Evolutionary conservation across 1,284 basidiomycete genomes (phyloP), one percentile per base, ranked within the genome.

Genomic region (Cystobasidiaceae sp.): DNA sequence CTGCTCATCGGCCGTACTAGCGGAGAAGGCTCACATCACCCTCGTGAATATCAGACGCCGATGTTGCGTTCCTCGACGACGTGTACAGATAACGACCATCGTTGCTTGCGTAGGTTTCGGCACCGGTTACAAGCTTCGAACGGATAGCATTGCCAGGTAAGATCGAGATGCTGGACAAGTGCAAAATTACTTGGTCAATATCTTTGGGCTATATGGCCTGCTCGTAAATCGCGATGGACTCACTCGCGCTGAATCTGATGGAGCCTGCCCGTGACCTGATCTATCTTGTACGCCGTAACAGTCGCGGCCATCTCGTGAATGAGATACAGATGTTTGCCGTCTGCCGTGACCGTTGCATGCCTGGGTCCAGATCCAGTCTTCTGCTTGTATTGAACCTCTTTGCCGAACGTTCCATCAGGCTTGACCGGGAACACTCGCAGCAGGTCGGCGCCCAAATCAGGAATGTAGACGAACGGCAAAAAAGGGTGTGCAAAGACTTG

Each of bases 21-120:
- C 8, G n/a, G 19, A 7, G 8, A 33, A 19, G 4, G 51, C 51
- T 54, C 19, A 54, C 51, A 21, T 54, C 51, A 19, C 51, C 30
- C 15, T 15, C 15, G 17, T 39, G 27, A 19, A 54, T 54, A 21
- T 32, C 51, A 17, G 4, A 23, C 27, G 27, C 33, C 4, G 34
- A 23, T 15, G 51, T 54, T 11, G 32, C 27, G 34, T 54, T 54
- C 9, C 51, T 23, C 15, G 17, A n/a, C 4, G 51, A 54, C n/a
- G 51, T 32, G 30, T 54, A 54, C 4, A 54, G 51, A n/a, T 33
- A 54, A 7, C 33, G 27, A 17, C 51, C 51, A 17, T 54, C 51
- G 17, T 33, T 33, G 8, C 27, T 33, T 17, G 25, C 33, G 25
- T 54, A 27, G 8, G 34, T 19, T 33, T 54, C 51, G 7, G 51